phyloP scores from a whole-genome alignment of 306 rosid species.

The Cicer cuneatum region DNA sequence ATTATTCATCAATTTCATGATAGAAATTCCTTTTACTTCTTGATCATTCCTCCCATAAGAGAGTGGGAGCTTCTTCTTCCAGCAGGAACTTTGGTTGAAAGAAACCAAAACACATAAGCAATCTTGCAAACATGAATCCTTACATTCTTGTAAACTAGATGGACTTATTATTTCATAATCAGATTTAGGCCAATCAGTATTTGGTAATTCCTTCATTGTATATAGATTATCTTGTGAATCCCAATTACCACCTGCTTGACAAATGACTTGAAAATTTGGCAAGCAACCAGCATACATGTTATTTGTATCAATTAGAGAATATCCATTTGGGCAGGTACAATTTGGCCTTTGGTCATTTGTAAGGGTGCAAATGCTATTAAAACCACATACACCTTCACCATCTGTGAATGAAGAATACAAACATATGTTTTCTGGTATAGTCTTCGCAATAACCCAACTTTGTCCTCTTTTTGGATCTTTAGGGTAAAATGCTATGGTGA shows the following conservation, averaged over 20 bases:
- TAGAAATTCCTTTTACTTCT: conserved; percentile 7
- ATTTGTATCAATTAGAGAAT: conserved; percentile 35
- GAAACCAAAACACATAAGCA: conserved; percentile 43
- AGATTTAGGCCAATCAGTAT: conserved; percentile 34
- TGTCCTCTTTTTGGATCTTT: conserved; percentile 30
- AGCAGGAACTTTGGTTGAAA: conserved; percentile 20
- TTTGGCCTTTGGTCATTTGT: conserved; percentile 39
- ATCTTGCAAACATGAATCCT: conserved; percentile 34
- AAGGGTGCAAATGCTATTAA: conserved; percentile 54
- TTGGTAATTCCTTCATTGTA: conserved; percentile 25
- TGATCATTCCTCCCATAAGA: conserved; percentile 32
- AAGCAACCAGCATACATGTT: conserved; percentile 32
- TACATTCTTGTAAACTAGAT: conserved; percentile 23
- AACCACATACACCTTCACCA: conserved; percentile 59
- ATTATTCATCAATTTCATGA: conserved; percentile 48
- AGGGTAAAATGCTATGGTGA: conserved; percentile 44
- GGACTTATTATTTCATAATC: conserved; percentile 37
- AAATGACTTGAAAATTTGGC: conserved; percentile 36
- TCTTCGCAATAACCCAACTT: conserved; percentile 35
- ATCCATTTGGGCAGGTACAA: conserved; percentile 34
- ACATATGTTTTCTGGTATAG: conserved; percentile 49
- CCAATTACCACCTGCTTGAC: neutral
- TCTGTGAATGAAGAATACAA: accelerated
- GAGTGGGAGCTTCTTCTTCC: conserved; percentile 53
- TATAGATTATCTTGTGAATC: conserved; percentile 6